Conservation (phyloP, 257 asterid genomes). For the Solanum sejunctum region DNA sequence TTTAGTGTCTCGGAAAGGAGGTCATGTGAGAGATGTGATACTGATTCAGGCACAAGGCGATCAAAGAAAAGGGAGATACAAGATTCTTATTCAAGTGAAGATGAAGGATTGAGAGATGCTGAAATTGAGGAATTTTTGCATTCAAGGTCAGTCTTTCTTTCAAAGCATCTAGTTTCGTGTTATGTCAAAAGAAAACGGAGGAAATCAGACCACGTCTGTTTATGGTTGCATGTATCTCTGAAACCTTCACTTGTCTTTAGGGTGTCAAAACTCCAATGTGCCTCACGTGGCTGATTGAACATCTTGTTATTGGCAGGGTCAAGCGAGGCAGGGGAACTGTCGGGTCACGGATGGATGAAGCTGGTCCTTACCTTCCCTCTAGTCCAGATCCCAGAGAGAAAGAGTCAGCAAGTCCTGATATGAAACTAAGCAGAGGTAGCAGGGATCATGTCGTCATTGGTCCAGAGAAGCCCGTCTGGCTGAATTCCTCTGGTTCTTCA, state of each 20-base stretch:
- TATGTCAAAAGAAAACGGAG: background rate
- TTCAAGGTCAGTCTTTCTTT: conserved; percentile 43
- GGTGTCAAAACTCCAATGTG: background rate
- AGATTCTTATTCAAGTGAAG: conserved; percentile 20
- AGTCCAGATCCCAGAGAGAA: conserved; percentile 21
- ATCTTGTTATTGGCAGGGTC: conserved; percentile 27
- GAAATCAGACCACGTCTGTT: background rate
- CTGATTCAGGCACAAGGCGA: conserved; percentile 18
- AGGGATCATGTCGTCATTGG: conserved; percentile 30
- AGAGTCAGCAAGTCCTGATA: conserved; percentile 4
- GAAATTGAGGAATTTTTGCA: conserved; percentile 66
- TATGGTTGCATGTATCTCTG: background rate
- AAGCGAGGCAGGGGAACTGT: conserved; percentile 94
- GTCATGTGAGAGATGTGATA: conserved; percentile 20
- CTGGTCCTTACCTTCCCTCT: conserved; percentile 70
- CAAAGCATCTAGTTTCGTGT: background rate
- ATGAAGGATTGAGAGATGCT: conserved; percentile 63
- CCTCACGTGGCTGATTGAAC: background rate
- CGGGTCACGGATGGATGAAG: conserved; percentile 95
- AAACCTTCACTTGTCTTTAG: background rate
- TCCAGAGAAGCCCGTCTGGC: conserved; percentile 49
- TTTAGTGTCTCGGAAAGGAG: conserved; percentile 28
- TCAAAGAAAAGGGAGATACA: conserved; percentile 28
- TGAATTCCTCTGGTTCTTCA: conserved; percentile 23
- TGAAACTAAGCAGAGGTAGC: conserved; percentile 10